Percentiles rank a stretch among this genome's conserved stretches.
Evolutionary conservation across 345 rosid genomes (phyloP).

Genomic region (Garcia nutans): DNA sequence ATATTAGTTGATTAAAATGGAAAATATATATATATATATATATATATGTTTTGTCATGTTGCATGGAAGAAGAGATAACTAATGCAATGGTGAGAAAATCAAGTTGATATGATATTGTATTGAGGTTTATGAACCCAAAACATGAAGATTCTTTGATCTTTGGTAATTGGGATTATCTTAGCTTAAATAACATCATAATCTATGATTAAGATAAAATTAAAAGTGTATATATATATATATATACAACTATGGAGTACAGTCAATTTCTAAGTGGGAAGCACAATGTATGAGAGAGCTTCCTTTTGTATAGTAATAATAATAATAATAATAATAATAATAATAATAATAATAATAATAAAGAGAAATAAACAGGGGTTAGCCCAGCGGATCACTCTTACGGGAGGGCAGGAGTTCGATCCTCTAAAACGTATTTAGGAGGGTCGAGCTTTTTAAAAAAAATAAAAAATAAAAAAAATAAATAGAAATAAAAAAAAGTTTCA

Average conservation of each 20-base stretch:
- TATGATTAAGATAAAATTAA: neutral
- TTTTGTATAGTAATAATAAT: neutral
- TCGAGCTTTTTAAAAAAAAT: too few relatives aligned
- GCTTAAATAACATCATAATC: neutral
- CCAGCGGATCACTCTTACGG: too few relatives aligned
- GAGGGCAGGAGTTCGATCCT: too few relatives aligned
- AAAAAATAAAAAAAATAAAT: too few relatives aligned
- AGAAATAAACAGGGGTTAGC: too few relatives aligned
- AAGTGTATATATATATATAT: neutral
- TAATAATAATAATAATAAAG: too few relatives aligned
- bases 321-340: neutral
- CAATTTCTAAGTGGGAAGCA: constrained; percentile 42
- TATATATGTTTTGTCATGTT: neutral
- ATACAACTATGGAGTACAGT: neutral
- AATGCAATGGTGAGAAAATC: constrained; percentile 1
- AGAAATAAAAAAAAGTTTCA: constrained; percentile 20
- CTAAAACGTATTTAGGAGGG: too few relatives aligned
- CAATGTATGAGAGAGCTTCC: constrained; percentile 25
- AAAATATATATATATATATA: neutral
- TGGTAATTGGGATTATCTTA: neutral
- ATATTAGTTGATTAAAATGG: too few relatives aligned
- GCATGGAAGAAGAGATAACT: neutral
- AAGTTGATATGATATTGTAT: neutral
- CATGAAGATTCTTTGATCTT: neutral
- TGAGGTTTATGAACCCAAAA: neutral